Conservation (phyloP, 768 basidiomycete species). For the Mycena filopes region DNA sequence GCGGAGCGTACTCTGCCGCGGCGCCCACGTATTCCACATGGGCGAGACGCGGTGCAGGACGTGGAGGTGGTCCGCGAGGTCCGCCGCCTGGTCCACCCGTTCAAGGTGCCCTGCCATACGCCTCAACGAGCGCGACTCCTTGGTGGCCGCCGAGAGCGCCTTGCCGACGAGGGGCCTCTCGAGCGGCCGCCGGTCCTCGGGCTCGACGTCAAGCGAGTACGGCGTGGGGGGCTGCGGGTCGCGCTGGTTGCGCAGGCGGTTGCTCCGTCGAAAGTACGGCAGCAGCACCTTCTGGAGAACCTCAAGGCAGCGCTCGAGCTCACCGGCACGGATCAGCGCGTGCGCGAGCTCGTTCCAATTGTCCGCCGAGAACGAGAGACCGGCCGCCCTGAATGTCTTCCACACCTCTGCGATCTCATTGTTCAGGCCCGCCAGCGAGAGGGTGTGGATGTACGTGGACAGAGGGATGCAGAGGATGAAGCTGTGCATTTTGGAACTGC, state of each 20-base stretch:
- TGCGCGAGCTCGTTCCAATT: slow-evolving; percentile 92
- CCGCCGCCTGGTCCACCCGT: slow-evolving; percentile 42
- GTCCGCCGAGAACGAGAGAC: slow-evolving; percentile 84
- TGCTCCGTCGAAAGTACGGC: slow-evolving; percentile 56
- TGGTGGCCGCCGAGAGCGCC: slow-evolving; percentile 29
- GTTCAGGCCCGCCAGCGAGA: slow-evolving; percentile 74
- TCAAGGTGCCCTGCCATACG: slow-evolving; percentile 20
- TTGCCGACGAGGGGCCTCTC: slow-evolving; percentile 23
- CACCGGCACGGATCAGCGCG: slow-evolving; percentile 81
- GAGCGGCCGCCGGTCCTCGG: slow-evolving; percentile 29
- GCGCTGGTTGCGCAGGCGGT: slow-evolving; percentile 37
- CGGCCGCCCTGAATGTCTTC: slow-evolving; percentile 66
- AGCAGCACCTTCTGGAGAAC: slow-evolving; percentile 83
- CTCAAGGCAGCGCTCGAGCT: slow-evolving; percentile 86
- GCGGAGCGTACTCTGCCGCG: slow-evolving; percentile 62
- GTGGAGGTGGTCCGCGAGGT: slow-evolving; percentile 69
- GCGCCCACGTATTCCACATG: slow-evolving; percentile 71
- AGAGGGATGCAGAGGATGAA: slow-evolving; percentile 80
- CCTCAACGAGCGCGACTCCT: slow-evolving; percentile 32
- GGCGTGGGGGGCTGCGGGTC: slow-evolving; percentile 51
- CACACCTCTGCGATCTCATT: slow-evolving; percentile 71
- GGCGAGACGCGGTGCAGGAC: slow-evolving; percentile 73
- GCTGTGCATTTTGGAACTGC: slow-evolving; percentile 41
- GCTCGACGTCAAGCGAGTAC: slow-evolving; percentile 48
- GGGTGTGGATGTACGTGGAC: slow-evolving; percentile 82